Conservation (phyloP, 257 asterid species). For the Mentha longifolia region DNA sequence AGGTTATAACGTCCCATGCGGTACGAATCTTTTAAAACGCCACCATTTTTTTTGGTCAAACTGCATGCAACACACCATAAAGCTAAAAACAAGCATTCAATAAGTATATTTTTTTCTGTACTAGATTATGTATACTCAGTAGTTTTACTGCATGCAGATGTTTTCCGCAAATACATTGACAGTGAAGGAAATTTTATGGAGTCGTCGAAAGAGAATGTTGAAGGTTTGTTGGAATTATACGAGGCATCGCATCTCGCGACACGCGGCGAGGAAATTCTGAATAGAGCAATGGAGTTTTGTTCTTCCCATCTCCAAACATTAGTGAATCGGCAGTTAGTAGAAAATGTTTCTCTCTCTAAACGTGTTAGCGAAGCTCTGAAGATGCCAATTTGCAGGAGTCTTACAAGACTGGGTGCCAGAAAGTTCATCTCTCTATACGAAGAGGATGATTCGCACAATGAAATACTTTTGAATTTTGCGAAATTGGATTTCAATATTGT, state of each 20-base stretch:
- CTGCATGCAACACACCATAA: no score
- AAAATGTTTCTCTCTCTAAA: not conserved
- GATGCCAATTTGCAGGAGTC: constrained; percentile 3
- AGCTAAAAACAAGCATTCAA: no score
- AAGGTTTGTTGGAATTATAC: not conserved
- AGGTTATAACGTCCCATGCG: constrained; percentile 12
- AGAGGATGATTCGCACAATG: not conserved
- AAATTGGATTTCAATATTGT: not conserved
- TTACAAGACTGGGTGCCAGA: constrained; percentile 8
- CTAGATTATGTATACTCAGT: no score
- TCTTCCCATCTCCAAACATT: constrained; percentile 3
- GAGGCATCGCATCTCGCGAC: constrained; percentile 7
- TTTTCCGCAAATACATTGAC: not conserved
- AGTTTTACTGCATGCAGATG: no score
- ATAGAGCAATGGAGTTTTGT: constrained; percentile 13
- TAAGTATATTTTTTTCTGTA: no score
- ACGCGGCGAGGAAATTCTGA: constrained; percentile 6
- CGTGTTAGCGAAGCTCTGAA: not conserved
- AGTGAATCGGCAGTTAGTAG: no score
- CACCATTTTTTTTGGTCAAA: no score
- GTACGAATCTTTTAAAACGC: no score
- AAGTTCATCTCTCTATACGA: constrained; percentile 5
- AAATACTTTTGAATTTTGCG: not conserved
- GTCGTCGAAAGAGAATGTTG: not conserved
- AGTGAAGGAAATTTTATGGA: not conserved